A percentile compares a stretch with the other conserved stretches of the same genome.
Conservation (phyloP, 2,329 filamentous ascomycete genomes). For the Cryphonectria radicalis region DNA sequence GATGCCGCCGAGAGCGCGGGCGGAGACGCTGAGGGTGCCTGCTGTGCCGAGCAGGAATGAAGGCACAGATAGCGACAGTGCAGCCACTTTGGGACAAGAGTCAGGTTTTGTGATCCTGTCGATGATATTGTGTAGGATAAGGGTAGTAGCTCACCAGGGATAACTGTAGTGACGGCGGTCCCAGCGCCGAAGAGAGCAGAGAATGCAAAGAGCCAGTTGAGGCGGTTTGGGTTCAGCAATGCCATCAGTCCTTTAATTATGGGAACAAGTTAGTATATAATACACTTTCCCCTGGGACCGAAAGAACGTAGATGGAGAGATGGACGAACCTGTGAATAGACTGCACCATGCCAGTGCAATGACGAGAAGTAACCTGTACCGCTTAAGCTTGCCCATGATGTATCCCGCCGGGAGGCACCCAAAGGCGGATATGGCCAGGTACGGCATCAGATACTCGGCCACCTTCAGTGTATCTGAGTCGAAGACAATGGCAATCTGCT, state of each 20-base stretch:
- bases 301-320: too few relatives aligned
- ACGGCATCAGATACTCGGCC: constrained; percentile 18
- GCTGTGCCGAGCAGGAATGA: constrained; percentile 25
- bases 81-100: constrained; percentile 10
- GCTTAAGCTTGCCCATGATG: constrained; percentile 16
- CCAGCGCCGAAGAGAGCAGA: constrained; percentile 23
- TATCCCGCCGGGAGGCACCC: constrained; percentile 24
- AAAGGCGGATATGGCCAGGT: constrained; percentile 19
- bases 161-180: constrained; percentile 24
- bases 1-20: constrained; percentile 22
- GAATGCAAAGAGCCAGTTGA: constrained; percentile 18
- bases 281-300: background rate
- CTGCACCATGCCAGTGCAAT: constrained; percentile 21
- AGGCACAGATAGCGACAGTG: constrained; percentile 21
- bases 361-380: constrained; percentile 16
- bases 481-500: constrained; percentile 24
- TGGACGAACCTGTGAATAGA: constrained; percentile 22
- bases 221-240: constrained; percentile 12
- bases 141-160: constrained; percentile 1
- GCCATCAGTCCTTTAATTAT: constrained; percentile 19
- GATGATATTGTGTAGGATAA: background rate
- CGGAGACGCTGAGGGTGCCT: constrained; percentile 18
- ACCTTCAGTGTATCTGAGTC: constrained; percentile 20
- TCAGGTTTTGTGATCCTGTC: background rate
- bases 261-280: background rate